Evolutionary conservation across 306 rosid genomes (phyloP).

Genomic region (Acacia acuminata): DNA sequence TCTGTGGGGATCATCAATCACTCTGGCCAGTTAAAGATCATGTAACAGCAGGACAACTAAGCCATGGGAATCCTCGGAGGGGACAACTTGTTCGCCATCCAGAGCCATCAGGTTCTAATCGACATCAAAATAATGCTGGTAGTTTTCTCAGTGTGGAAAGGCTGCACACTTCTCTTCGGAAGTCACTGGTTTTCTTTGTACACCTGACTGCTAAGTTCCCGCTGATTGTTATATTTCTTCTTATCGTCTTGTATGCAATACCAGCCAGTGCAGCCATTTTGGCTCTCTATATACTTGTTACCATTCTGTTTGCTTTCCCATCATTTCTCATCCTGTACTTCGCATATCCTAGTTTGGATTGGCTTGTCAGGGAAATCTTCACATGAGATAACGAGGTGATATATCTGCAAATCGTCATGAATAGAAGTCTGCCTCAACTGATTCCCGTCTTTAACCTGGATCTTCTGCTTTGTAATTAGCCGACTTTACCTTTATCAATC

Average conservation of each 20-base stretch:
- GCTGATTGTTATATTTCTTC: conserved; percentile 76
- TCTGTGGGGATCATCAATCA: conserved; percentile 57
- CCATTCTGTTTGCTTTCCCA: conserved; percentile 86
- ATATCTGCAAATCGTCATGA: conserved; percentile 29
- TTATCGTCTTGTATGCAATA: conserved; percentile 81
- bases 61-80: conserved; percentile 56
- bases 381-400: conserved; percentile 44
- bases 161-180: conserved; percentile 56
- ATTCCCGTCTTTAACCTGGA: too few species aligned
- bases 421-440: conserved; percentile 37
- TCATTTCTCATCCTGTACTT: conserved; percentile 91
- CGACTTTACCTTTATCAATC: conserved; percentile 32
- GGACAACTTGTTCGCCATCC: conserved; percentile 53
- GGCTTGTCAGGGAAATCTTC: conserved; percentile 91
- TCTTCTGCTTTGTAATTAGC: conserved; percentile 35
- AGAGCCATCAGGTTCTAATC: conserved; percentile 45
- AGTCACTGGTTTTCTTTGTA: conserved; percentile 71
- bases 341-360: conserved; percentile 95
- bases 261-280: conserved; percentile 92
- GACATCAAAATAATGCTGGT: conserved; percentile 32
- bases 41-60: conserved; percentile 48
- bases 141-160: conserved; percentile 58
- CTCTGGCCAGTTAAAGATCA: conserved; percentile 53
- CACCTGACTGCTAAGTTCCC: conserved; percentile 96
- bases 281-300: conserved; percentile 81